Evolutionary conservation across 129 eudicot species (phyloP), one percentile per base, ranked within the genome.

Genomic region (Deinandra increscens): DNA sequence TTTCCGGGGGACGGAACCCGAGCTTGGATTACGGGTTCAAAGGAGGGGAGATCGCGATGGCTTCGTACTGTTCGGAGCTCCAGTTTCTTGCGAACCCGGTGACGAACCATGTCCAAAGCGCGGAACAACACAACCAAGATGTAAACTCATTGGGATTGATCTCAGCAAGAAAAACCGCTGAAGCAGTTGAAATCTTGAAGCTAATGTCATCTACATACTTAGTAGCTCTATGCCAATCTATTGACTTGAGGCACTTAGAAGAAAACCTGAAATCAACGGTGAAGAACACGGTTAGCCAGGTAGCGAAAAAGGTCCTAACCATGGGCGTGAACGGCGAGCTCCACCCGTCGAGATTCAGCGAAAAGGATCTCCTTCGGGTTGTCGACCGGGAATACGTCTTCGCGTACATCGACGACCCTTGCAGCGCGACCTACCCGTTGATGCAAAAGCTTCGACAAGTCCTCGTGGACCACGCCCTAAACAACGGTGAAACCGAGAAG

Each of bases 101-200:
- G 22, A 90, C 97, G 0, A 90, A 87, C 78, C 95, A 87, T 48
- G 97, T 90, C 14, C 95, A 87, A 69, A 87, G 97, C 31, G 97
- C 97, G 9, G 97, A 90, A 76, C 97, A 90, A 74, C 97, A 90
- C 79, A 90, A 90, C 71, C 97, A 90, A 75, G 97, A 90, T 39
- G 95, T 90, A 0, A 90, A 90, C 87, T 90, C 97, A 0, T 66
- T 90, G 56, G 97, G 97, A 1, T 68, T 90, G 11, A 86, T 90
- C 56, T 90, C 97, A 0, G 79, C 97, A 1, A 67, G 97, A 20
- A 86, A 86, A 67, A 90, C 97, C 1, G 71, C 84, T 0, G 97
- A 90, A 79, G 97, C 97, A 0, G 85, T 90, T 3, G 97, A 90
- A 42, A 90, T 90, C 31, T 72, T 90, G 68, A 87, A 90, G 78